Conservation (phyloP, 2,329 filamentous ascomycete genomes). For the Aureobasidium sp. region DNA sequence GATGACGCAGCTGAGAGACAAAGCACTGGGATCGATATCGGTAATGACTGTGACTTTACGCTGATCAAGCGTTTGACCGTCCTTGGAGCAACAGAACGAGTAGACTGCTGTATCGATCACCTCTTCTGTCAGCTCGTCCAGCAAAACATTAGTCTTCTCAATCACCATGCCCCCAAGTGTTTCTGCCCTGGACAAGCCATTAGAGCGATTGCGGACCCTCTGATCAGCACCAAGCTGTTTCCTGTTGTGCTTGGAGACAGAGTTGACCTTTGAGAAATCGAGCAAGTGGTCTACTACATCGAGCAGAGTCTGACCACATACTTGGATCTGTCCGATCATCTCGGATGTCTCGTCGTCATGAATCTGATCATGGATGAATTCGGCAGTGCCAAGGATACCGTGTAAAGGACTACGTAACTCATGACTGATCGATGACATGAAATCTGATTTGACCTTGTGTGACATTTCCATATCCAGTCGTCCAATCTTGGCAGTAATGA, state of each 20-base stretch:
- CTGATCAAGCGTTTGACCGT: constrained; percentile 2
- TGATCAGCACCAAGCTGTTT: neutral
- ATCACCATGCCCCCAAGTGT: no score
- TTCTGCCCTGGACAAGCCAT: constrained; percentile 23
- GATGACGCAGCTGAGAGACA: constrained; percentile 43
- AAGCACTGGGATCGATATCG: neutral
- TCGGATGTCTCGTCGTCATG: constrained; percentile 41
- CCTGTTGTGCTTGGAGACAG: constrained; percentile 23
- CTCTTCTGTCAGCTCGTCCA: constrained; percentile 58
- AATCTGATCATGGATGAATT: constrained; percentile 49
- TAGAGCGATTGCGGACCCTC: constrained; percentile 15
- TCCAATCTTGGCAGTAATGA: constrained; percentile 45
- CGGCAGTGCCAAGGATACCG: constrained; percentile 52
- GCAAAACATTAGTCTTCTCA: constrained; percentile 40
- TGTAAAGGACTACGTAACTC: constrained; percentile 57
- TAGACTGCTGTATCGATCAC: constrained; percentile 52
- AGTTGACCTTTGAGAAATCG: constrained; percentile 51
- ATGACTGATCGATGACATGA: constrained; percentile 58
- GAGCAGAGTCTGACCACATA: constrained; percentile 55
- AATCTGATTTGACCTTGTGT: constrained; percentile 56
- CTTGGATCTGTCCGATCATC: constrained; percentile 53
- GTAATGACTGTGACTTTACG: neutral
- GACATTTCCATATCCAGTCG: constrained; percentile 42
- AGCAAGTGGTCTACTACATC: constrained; percentile 53
- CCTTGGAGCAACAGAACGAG: constrained; percentile 16